These are phyloP conservation scores for Venturia carpophila DNA, from an alignment of 2,329 filamentous ascomycete species.

Conservation along the genomic window DNA sequence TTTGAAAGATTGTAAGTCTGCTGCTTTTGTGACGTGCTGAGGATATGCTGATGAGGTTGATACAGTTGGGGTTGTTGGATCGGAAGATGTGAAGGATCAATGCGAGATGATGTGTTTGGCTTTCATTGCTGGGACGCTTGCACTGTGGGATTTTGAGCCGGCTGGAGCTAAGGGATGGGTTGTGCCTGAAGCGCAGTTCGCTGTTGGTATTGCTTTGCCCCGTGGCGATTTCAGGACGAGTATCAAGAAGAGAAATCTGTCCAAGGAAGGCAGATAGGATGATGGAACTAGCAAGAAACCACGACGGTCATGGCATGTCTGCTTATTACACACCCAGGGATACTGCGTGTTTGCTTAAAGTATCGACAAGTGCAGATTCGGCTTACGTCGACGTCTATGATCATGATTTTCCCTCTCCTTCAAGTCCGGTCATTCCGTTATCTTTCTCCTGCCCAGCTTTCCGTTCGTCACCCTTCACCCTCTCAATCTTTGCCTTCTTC, in stretches of 20 bases:
- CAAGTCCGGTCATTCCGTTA: neutral
- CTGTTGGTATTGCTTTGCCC: constrained; percentile 17
- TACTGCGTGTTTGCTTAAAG: no score
- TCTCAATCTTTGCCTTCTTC: neutral
- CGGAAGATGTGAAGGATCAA: constrained; percentile 9
- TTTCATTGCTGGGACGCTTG: constrained; percentile 18
- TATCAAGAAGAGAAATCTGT: constrained; percentile 14
- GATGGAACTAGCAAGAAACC: neutral
- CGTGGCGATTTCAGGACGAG: constrained; percentile 13
- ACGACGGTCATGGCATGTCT: neutral
- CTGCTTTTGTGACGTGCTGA: neutral
- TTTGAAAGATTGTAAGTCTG: constrained; percentile 14
- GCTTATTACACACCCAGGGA: no score
- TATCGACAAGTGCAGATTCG: neutral
- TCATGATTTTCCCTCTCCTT: neutral
- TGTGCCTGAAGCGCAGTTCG: constrained; percentile 13
- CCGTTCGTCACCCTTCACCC: neutral
- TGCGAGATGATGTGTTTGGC: constrained; percentile 10
- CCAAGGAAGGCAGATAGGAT: neutral
- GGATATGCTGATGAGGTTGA: neutral
- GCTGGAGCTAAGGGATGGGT: constrained; percentile 6
- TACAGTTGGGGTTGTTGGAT: constrained; percentile 1
- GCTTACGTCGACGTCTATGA: neutral
- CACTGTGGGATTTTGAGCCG: constrained; percentile 18
- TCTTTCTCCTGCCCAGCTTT: neutral